These are phyloP conservation scores for Lichtheimia hyalospora DNA, from an alignment of 371 early-diverging fungal genomes.

Conservation along the genomic window DNA sequence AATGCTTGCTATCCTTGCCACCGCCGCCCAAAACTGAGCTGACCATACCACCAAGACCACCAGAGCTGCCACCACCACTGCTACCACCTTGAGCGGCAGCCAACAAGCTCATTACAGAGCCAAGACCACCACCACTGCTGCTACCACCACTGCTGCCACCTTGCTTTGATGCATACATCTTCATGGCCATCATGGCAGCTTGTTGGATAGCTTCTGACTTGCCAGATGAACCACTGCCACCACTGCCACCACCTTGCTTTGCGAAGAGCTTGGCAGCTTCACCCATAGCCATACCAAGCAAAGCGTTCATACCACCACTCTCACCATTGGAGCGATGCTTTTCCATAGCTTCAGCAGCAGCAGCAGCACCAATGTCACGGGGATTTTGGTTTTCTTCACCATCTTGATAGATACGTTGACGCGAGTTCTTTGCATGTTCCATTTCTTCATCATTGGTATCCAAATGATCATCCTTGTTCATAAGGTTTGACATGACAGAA, in stretches of 20 bases:
- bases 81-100: conserved; percentile 24
- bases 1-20: conserved; percentile 15
- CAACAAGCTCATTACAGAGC: conserved; percentile 30
- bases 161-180: conserved; percentile 50
- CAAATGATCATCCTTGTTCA: conserved; percentile 18
- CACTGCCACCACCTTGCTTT: conserved; percentile 20
- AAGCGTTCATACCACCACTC: conserved; percentile 37
- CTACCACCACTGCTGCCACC: conserved; percentile 18
- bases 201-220: conserved; percentile 41
- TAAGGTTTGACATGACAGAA: conserved; percentile 21
- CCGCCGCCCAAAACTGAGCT: conserved; percentile 26
- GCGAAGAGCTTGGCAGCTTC: conserved; percentile 49
- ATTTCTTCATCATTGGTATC: conserved; percentile 29
- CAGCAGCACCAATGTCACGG: conserved; percentile 52
- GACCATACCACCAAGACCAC: conserved; percentile 33
- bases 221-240: background rate
- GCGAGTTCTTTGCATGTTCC: conserved; percentile 23
- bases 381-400: conserved; percentile 18
- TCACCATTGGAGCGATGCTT: conserved; percentile 23
- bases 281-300: conserved; percentile 55
- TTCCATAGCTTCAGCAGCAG: conserved; percentile 50
- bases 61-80: conserved; percentile 7
- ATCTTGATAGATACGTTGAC: conserved; percentile 25
- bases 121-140: conserved; percentile 19
- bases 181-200: conserved; percentile 53